These are phyloP conservation scores for Daedaleopsis nitida DNA, from an alignment of 768 basidiomycete genomes.

Conservation along the genomic window DNA sequence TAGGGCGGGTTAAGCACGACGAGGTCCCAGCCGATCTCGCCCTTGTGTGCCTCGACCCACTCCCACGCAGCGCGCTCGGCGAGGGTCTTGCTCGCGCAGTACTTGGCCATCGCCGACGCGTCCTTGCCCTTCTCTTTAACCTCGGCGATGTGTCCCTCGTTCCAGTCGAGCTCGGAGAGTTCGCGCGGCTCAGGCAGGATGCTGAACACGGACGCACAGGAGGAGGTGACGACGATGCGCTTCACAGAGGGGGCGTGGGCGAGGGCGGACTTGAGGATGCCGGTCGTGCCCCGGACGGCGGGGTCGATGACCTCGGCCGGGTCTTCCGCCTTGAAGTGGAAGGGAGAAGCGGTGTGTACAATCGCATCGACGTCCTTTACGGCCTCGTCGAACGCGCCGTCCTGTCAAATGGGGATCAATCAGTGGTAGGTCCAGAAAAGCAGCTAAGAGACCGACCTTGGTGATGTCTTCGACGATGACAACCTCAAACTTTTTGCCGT, in stretches of 20 bases:
- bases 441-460: slow-evolving; percentile 34
- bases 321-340: slow-evolving; percentile 47
- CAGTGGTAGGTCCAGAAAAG: too few species aligned
- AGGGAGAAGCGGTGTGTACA: slow-evolving; percentile 69
- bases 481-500: slow-evolving; percentile 56
- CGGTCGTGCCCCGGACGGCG: slow-evolving; percentile 70
- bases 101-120: slow-evolving; percentile 43
- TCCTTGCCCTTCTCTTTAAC: slow-evolving; percentile 52
- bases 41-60: slow-evolving; percentile 45
- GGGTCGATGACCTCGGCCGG: slow-evolving; percentile 61
- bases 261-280: slow-evolving; percentile 59
- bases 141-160: slow-evolving; percentile 47
- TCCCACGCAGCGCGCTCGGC: slow-evolving; percentile 64
- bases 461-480: slow-evolving; percentile 73
- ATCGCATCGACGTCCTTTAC: slow-evolving; percentile 77
- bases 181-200: slow-evolving; percentile 26
- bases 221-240: slow-evolving; percentile 66
- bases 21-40: slow-evolving; percentile 50
- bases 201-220: slow-evolving; percentile 46
- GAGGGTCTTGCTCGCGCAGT: slow-evolving; percentile 59
- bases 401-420: slow-evolving; percentile 32
- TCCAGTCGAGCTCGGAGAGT: slow-evolving; percentile 63
- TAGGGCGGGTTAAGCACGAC: slow-evolving; percentile 58
- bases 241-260: slow-evolving; percentile 49
- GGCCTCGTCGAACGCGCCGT: slow-evolving; percentile 76